Percentiles rank a stretch among this genome's conserved stretches.
These are phyloP conservation scores for Kluyveromyces wickerhamii DNA, from an alignment of 805 yeast species.

Conservation along the genomic window DNA sequence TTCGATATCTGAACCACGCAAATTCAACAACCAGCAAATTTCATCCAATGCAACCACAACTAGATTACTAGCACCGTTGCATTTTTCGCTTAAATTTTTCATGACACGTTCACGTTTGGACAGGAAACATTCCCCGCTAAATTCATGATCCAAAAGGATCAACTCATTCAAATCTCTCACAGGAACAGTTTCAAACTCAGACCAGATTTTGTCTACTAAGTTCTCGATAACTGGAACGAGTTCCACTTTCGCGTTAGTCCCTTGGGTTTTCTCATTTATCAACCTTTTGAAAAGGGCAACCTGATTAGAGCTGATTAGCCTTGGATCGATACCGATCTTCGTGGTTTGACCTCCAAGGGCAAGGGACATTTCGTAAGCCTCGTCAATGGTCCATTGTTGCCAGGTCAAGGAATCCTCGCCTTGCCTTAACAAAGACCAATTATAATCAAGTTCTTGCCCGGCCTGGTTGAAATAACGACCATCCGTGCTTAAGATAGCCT, in stretches of 20 bases:
- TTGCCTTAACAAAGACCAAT: conserved; percentile 77
- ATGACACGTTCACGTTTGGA: conserved; percentile 49
- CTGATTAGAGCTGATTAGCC: conserved; percentile 46
- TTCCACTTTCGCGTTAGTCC: conserved; percentile 32
- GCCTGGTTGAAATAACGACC: conserved; percentile 95
- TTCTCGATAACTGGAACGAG: conserved; percentile 51
- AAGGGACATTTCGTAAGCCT: conserved; percentile 38
- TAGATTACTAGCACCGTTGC: conserved; percentile 35
- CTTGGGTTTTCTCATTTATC: conserved; percentile 23
- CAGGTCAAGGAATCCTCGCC: conserved; percentile 72
- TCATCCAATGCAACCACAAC: conserved; percentile 76
- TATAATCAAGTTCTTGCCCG: conserved; percentile 63
- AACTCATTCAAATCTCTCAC: conserved; percentile 43
- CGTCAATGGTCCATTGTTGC: conserved; percentile 67
- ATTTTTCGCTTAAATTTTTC: conserved; percentile 27
- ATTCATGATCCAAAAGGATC: conserved; percentile 41
- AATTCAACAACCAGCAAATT: conserved; percentile 82
- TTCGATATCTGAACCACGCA: conserved; percentile 76
- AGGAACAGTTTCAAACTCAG: conserved; percentile 56
- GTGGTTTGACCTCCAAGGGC: conserved; percentile 35
- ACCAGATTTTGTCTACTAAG: conserved; percentile 72
- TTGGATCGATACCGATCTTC: conserved; percentile 79
- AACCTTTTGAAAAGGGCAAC: conserved; percentile 23
- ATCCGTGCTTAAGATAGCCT: conserved; percentile 83
- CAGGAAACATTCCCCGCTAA: conserved; percentile 55